Evolutionary conservation across 2,329 filamentous ascomycete genomes (phyloP), one percentile per base, ranked within the genome.

Genomic region (Xylaria sp.): DNA sequence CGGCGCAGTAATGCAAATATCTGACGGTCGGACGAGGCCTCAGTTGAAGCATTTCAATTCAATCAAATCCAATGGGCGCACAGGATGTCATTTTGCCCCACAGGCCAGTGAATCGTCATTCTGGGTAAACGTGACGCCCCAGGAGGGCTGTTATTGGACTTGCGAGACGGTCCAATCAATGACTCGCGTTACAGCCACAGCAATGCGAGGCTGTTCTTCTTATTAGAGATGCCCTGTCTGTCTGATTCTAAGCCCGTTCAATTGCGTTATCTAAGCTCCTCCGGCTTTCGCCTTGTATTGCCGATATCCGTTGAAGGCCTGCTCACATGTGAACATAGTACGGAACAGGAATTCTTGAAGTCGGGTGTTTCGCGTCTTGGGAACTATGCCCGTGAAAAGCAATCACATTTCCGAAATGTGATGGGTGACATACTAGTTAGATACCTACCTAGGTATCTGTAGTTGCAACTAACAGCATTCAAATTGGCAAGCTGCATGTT

Each of bases 41-140:
- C 41, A 26, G 41, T 18, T 44, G 41, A 44, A 39, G 24, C 19
- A 38, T n/a, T 41, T 39, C 29, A 7, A 34, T 11, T 34, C 29
- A 34, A 34, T 34, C 11, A 34, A 34, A 34, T 7, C 9, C 11
- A 6, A n/a, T 13, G 5, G 29, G 11, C 21, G 39, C 38, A 51
- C 48, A 57, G 63, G 49, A 64, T 63, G 64, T 56, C 63, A 64
- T 66, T 55, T 60, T 51, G 19, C 46, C 42, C 40, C 50, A 20
- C 48, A 61, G 61, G 52, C 67, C 66, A 68, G 63, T 66, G 49
- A 57, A 50, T 66, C 59, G 58, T 59, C 62, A 60, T 60, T 41
- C 42, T 56, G 52, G 54, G 60, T 63, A 62, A 69, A 69, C 67
- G 67, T 69, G 67, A 59, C 48, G 50, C 46, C 24, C 57, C 55